A percentile compares a stretch with the other conserved stretches of the same genome.
phyloP scores from a whole-genome alignment of 495 filamentous ascomycete species.

The Podospora pseudocomata region DNA sequence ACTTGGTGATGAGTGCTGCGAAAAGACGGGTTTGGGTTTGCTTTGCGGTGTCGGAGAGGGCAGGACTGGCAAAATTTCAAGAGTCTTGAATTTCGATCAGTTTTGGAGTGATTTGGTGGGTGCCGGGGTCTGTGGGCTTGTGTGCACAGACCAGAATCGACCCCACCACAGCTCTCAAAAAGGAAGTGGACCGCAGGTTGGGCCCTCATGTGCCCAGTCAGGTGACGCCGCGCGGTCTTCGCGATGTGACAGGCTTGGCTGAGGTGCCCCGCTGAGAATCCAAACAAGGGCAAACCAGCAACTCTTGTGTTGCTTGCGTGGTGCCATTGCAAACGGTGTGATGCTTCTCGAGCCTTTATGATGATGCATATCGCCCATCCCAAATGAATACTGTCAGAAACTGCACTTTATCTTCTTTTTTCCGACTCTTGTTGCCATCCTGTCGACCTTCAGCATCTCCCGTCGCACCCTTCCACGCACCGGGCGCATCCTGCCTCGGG shows the following conservation, averaged over 20 bases:
- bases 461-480: slow-evolving; percentile 34
- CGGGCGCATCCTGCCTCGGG: slow-evolving; percentile 30
- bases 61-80: slow-evolving; percentile 28
- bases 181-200: not conserved
- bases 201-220: slow-evolving; percentile 21
- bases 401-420: not conserved
- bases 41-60: slow-evolving; percentile 30
- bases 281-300: not conserved
- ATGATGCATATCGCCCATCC: not conserved
- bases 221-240: slow-evolving; percentile 28
- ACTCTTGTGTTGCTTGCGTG: too few relatives aligned
- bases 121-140: slow-evolving; percentile 22
- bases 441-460: slow-evolving; percentile 9
- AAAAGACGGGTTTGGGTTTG: slow-evolving; percentile 27
- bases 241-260: slow-evolving; percentile 9
- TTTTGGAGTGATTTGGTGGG: slow-evolving; percentile 37
- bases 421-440: not conserved
- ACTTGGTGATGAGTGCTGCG: slow-evolving; percentile 28
- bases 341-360: not conserved
- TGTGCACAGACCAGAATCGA: slow-evolving; percentile 25
- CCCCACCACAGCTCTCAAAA: slow-evolving; percentile 7
- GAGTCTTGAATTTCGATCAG: slow-evolving; percentile 28
- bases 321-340: not conserved
- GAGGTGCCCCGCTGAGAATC: not conserved
- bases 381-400: not conserved